These are phyloP conservation scores for Rhodotorula babjevae DNA, from an alignment of 768 basidiomycete species.

Conservation along the genomic window DNA sequence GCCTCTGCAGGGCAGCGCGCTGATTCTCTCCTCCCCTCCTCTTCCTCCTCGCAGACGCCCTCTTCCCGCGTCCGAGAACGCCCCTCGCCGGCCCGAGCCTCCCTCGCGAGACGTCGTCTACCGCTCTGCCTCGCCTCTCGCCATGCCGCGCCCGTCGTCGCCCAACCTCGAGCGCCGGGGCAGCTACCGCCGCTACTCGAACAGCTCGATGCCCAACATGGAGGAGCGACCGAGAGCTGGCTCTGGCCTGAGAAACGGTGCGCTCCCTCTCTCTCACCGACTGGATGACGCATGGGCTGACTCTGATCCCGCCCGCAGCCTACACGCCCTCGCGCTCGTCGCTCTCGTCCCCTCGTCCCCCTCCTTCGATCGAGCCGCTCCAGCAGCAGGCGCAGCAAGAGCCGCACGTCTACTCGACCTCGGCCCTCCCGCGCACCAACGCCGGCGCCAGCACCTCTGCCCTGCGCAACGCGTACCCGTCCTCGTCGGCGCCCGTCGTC, in stretches of 20 bases:
- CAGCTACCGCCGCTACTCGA: background rate
- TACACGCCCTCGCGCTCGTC: background rate
- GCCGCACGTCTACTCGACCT: background rate
- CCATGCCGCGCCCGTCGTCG: background rate
- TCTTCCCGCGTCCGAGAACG: too few relatives aligned
- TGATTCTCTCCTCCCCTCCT: background rate
- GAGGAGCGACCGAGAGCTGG: background rate
- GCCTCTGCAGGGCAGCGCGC: background rate
- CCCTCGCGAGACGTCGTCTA: background rate
- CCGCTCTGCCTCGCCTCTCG: background rate
- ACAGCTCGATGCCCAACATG: background rate
- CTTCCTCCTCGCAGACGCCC: background rate
- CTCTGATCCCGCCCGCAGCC: too few relatives aligned
- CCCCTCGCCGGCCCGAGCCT: background rate
- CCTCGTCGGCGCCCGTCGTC: background rate
- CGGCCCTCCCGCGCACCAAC: background rate
- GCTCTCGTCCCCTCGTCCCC: background rate
- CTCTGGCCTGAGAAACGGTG: background rate
- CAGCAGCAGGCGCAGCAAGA: background rate
- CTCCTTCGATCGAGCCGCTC: background rate
- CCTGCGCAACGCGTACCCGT: background rate
- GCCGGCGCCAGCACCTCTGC: background rate
- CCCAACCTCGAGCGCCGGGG: background rate
- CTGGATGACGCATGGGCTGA: too few relatives aligned
- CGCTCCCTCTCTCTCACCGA: too few relatives aligned